Percentiles rank a stretch among this genome's conserved stretches.
Evolutionary conservation across 2,329 filamentous ascomycete species (phyloP).

Genomic region (Botrytis fragariae): DNA sequence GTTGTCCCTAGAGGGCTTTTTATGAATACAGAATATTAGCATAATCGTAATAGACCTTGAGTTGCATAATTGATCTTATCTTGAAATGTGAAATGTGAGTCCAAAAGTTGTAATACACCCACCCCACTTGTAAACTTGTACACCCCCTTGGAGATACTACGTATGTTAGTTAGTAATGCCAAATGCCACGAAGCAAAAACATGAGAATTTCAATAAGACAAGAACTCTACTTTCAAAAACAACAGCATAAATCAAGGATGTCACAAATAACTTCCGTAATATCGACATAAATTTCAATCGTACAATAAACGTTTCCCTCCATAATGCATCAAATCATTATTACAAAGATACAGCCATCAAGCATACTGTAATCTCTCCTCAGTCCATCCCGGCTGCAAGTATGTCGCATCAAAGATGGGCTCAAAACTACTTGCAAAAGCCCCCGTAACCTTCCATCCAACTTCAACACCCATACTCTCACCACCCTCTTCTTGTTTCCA

Average conservation of each 20-base stretch:
- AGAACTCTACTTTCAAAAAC: background rate
- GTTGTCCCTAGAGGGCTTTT: background rate
- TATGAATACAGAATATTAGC: background rate
- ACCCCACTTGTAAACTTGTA: background rate
- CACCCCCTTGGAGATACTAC: background rate
- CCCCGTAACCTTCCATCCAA: constrained; percentile 14
- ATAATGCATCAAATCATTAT: background rate
- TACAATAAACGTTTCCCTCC: background rate
- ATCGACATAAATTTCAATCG: background rate
- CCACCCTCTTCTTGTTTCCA: constrained; percentile 14
- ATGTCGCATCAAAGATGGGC: constrained; percentile 14
- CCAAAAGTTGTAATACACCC: background rate
- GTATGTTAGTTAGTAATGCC: background rate
- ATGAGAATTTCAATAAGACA: background rate
- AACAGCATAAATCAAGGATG: background rate
- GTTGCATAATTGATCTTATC: background rate
- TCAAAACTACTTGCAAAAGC: constrained; percentile 20
- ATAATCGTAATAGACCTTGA: background rate
- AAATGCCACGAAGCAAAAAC: background rate
- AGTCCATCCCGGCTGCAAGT: constrained; percentile 15
- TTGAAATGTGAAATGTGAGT: background rate
- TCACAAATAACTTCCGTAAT: background rate
- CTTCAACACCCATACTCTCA: constrained; percentile 7
- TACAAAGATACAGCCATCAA: background rate
- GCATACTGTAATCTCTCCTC: constrained; percentile 18